Base-by-base conservation (phyloP, 2,329 filamentous ascomycete species). In the Teratosphaeria gauchensis region DNA sequence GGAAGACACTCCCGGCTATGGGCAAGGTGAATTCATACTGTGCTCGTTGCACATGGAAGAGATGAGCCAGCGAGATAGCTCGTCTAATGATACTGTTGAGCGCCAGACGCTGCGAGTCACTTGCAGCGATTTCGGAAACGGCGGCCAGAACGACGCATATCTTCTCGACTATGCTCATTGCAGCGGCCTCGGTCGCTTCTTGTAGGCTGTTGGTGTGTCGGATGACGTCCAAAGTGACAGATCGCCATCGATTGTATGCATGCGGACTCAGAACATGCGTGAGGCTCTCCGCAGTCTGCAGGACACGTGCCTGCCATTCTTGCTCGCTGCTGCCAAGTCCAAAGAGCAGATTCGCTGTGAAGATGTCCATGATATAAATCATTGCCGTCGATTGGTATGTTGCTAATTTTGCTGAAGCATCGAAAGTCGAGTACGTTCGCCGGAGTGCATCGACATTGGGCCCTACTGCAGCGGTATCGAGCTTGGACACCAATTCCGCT, bases 191-290 rank as follows among this genome's bases (percentile, higher is more conserved):
- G 53, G 67, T 64, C 11, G 58, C 59, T n/a, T 51, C 56, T 33
- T 58, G 52, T 42, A 58, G 57, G 30, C 58, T 58, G 6, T 64
- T 63, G 42, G 82, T 81, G 65, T 82, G 82, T 57, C 78, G 78
- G 55, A 88, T 71, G 51, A 85, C 76, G 30, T 81, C 77, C 48
- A 87, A 76, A 1, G 85, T 88, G n/a, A 78, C 76, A 5, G 84
- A 82, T 46, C 85, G 82, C 85, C 85, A 88, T 67, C 84, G 81
- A 68, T 86, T 87, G 61, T 85, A 77, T 32, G 79, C 75, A 61
- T 82, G 79, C 53, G 64, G 58, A n/a, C 58, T 56, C 16, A 71
- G 60, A 1, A 69, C 60, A 24, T 58, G 21, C 3, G 62, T 59
- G 31, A 71, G 46, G 7, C 60, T 62, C 28, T 66, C 59, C 12